Conservation (phyloP, 1,284 basidiomycete genomes). For the Naganishia sp. region DNA sequence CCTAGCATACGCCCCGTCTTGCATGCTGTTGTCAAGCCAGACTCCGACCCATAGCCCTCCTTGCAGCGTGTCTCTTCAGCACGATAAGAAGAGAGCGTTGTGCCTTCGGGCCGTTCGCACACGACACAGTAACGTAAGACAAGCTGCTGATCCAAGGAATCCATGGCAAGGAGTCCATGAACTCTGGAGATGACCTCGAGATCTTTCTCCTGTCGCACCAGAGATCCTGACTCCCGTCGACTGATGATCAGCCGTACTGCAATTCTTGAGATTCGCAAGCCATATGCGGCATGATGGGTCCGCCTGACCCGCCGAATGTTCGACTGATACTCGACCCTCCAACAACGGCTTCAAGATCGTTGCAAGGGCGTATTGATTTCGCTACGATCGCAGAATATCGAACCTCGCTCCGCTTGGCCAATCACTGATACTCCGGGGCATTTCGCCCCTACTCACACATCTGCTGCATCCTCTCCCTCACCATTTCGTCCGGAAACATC, state of each 20-base stretch:
- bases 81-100: no score
- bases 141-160: neutral
- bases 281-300: neutral
- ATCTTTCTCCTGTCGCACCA: neutral
- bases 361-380: neutral
- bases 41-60: no score
- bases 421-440: neutral
- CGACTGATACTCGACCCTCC: neutral
- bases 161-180: neutral
- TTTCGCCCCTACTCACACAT: constrained; percentile 1
- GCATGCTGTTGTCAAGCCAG: no score
- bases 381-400: neutral
- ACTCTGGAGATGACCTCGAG: neutral
- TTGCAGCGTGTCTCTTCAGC: no score
- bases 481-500: constrained; percentile 12
- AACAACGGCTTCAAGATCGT: neutral
- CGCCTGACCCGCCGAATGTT: neutral
- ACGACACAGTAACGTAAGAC: no score
- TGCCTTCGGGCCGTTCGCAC: no score
- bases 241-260: neutral
- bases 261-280: neutral
- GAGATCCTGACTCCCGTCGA: neutral
- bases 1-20: no score
- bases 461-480: constrained; percentile 7
- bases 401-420: neutral